Percentiles rank a stretch among this genome's conserved stretches.
phyloP scores from a whole-genome alignment of 2,329 filamentous ascomycete genomes.

The Fusarium sarcochroum region DNA sequence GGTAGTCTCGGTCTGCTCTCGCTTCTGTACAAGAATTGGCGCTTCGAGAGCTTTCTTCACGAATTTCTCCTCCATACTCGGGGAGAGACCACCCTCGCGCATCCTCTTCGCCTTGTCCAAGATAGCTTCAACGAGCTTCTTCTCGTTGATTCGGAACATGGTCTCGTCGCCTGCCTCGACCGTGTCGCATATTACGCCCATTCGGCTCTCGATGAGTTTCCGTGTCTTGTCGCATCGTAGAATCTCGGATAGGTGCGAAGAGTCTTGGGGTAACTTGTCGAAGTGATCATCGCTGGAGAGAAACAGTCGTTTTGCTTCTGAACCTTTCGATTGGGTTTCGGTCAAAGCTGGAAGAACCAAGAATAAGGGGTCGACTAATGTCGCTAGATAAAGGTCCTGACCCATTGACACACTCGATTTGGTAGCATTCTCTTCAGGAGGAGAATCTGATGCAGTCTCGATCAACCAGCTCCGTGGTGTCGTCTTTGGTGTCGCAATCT shows the following conservation, averaged over 20 bases:
- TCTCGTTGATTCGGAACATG: constrained; percentile 85
- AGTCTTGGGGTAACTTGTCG: constrained; percentile 69
- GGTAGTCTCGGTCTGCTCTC: constrained; percentile 56
- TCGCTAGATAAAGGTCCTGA: constrained; percentile 86
- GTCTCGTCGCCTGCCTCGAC: constrained; percentile 86
- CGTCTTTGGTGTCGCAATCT: constrained; percentile 65
- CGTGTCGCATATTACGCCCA: constrained; percentile 81
- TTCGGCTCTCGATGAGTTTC: constrained; percentile 71
- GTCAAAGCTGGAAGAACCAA: constrained; percentile 81
- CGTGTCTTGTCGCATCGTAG: constrained; percentile 64
- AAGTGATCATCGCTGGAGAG: constrained; percentile 80
- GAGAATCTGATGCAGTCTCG: constrained; percentile 50
- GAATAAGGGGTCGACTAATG: constrained; percentile 87
- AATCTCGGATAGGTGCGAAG: constrained; percentile 71
- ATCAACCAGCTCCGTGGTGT: constrained; percentile 75
- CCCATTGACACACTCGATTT: constrained; percentile 67
- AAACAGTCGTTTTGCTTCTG: constrained; percentile 73
- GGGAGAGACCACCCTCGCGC: constrained; percentile 75
- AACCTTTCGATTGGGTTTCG: constrained; percentile 57
- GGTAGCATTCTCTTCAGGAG: constrained; percentile 20
- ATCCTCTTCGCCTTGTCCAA: constrained; percentile 80
- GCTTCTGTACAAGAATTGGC: constrained; percentile 78
- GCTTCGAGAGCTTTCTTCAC: constrained; percentile 81
- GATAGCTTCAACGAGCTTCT: constrained; percentile 77
- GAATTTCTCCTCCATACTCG: constrained; percentile 88